Conservation (phyloP, 768 basidiomycete genomes). For the Termitomyces sp. region DNA sequence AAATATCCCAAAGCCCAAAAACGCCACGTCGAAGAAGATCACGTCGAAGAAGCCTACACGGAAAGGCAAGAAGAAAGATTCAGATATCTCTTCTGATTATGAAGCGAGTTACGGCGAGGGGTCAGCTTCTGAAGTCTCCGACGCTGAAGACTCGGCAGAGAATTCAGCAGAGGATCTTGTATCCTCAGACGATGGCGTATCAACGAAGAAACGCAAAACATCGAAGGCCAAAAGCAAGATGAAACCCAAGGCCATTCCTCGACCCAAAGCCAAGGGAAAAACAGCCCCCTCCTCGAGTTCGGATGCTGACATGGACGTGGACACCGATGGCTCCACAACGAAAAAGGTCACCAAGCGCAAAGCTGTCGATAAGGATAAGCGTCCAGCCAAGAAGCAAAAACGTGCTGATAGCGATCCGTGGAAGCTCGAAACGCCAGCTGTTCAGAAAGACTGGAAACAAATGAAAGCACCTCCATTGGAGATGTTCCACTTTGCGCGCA, state of each 20-base stretch:
- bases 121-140: constrained; percentile 19
- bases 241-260: constrained; percentile 14
- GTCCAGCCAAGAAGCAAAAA: constrained; percentile 51
- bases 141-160: constrained; percentile 29
- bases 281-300: constrained; percentile 21
- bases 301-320: constrained; percentile 52
- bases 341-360: constrained; percentile 37
- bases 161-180: constrained; percentile 20
- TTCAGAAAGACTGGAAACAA: constrained; percentile 70
- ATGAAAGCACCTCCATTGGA: constrained; percentile 85
- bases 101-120: constrained; percentile 31
- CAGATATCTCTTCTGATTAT: constrained; percentile 38
- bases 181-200: constrained; percentile 32
- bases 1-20: constrained; percentile 21
- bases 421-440: constrained; percentile 61
- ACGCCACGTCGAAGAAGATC: constrained; percentile 22
- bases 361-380: constrained; percentile 32
- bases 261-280: constrained; percentile 11
- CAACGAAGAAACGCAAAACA: constrained; percentile 13
- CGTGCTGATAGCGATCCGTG: constrained; percentile 72
- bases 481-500: constrained; percentile 88
- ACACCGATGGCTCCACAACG: constrained; percentile 34
- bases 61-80: constrained; percentile 13
- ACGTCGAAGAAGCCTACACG: constrained; percentile 20
- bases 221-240: constrained; percentile 27